Percentiles rank a stretch among this genome's conserved stretches.
Evolutionary conservation across 1,284 basidiomycete species (phyloP).

Genomic region (Sphaerobolus stellatus): DNA sequence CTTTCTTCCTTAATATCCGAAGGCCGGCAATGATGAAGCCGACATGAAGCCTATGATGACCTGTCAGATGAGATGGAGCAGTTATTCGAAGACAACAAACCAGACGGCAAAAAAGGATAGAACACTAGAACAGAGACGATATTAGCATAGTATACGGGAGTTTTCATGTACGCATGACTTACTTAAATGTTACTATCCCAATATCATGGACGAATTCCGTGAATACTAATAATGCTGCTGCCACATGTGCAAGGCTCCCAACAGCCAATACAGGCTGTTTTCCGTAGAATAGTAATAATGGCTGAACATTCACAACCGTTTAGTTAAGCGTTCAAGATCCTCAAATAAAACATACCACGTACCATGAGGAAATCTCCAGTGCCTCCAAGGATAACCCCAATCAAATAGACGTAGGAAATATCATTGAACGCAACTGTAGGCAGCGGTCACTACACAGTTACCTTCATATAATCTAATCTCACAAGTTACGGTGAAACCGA

Average conservation of each 20-base stretch:
- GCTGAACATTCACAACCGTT: neutral
- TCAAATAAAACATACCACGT: neutral
- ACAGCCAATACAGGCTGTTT: constrained; percentile 10
- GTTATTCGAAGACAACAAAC: no score
- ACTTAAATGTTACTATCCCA: constrained; percentile 7
- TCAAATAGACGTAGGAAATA: constrained; percentile 3
- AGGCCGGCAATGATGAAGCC: constrained; percentile 9
- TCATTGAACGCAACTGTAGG: constrained; percentile 1
- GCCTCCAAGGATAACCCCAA: constrained; percentile 6
- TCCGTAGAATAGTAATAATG: constrained; percentile 8
- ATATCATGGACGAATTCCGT: constrained; percentile 1
- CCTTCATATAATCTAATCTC: neutral
- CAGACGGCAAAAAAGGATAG: constrained; percentile 8
- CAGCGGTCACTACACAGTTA: neutral
- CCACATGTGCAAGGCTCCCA: constrained; percentile 7
- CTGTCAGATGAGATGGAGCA: neutral
- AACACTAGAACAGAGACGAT: neutral
- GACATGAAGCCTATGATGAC: constrained; percentile 1
- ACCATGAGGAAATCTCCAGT: constrained; percentile 10
- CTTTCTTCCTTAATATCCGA: constrained; percentile 1
- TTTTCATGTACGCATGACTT: neutral
- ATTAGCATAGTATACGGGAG: no score
- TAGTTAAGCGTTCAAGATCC: neutral
- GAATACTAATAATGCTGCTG: constrained; percentile 8
- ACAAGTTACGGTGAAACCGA: constrained; percentile 7